Percentiles rank a stretch among this genome's conserved stretches.
phyloP scores from a whole-genome alignment of 306 rosid genomes.

The Canavalia gladiata region DNA sequence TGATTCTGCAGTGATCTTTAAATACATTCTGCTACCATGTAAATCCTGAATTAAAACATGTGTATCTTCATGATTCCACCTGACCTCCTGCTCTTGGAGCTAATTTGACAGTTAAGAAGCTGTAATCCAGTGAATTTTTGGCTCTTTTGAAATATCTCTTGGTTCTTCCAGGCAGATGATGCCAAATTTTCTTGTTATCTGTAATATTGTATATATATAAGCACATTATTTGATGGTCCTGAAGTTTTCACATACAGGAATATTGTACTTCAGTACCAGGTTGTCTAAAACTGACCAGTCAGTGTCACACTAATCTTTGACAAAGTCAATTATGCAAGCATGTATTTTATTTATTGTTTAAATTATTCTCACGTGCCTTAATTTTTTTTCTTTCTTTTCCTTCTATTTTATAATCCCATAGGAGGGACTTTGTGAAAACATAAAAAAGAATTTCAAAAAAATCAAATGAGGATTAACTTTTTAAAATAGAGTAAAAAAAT shows the following conservation, averaged over 20 bases:
- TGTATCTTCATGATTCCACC: conserved; percentile 3
- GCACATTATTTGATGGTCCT: too few relatives aligned
- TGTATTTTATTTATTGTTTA: too few relatives aligned
- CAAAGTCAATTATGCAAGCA: background rate
- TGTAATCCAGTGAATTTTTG: background rate
- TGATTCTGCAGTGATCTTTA: conserved; percentile 21
- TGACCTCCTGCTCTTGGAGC: conserved; percentile 9
- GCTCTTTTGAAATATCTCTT: background rate
- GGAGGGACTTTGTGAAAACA: background rate
- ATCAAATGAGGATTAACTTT: background rate
- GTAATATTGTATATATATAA: background rate
- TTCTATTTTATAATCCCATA: background rate
- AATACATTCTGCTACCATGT: conserved; percentile 22
- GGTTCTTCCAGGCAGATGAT: background rate
- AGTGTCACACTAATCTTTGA: too few relatives aligned
- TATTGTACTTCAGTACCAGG: background rate
- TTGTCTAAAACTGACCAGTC: too few relatives aligned
- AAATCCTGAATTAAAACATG: background rate
- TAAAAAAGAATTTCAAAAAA: background rate
- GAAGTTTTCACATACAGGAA: background rate
- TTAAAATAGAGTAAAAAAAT: background rate
- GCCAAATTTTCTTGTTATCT: background rate
- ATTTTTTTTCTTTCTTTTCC: too few relatives aligned
- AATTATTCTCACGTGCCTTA: too few relatives aligned
- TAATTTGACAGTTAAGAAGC: background rate